Evolutionary conservation across 495 filamentous ascomycete species (phyloP).

Genomic region (Talaromyces ruber): DNA sequence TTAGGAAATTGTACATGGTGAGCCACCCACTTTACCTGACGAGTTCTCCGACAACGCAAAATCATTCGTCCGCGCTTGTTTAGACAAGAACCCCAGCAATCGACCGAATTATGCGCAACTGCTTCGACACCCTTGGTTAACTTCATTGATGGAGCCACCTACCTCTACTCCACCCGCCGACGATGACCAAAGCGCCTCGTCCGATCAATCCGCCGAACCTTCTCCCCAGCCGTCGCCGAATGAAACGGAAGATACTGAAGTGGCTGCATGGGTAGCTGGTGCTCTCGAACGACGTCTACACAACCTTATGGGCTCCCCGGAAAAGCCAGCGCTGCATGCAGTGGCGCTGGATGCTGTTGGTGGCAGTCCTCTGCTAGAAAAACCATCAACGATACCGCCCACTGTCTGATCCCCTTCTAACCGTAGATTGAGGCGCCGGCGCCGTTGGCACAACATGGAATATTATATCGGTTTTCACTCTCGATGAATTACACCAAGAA

Average conservation of each 20-base stretch:
- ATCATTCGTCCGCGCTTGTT: slow-evolving; percentile 80
- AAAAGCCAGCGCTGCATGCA: slow-evolving; percentile 69
- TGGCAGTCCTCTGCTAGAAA: slow-evolving; percentile 25
- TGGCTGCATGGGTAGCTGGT: slow-evolving; percentile 74
- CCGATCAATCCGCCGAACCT: slow-evolving; percentile 29
- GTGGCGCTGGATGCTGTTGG: slow-evolving; percentile 59
- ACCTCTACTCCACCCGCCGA: slow-evolving; percentile 72
- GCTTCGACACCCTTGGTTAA: slow-evolving; percentile 81
- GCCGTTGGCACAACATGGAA: not conserved
- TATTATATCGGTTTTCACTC: not conserved
- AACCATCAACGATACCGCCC: slow-evolving; percentile 9
- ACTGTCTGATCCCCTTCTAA: not conserved
- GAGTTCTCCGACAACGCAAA: slow-evolving; percentile 72
- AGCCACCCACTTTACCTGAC: slow-evolving; percentile 79
- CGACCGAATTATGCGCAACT: slow-evolving; percentile 87
- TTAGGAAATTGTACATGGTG: slow-evolving; percentile 95
- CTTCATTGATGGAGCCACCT: slow-evolving; percentile 69
- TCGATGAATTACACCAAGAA: not conserved
- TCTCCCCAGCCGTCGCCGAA: slow-evolving; percentile 29
- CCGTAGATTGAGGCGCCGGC: not conserved
- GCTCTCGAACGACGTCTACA: slow-evolving; percentile 54
- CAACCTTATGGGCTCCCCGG: slow-evolving; percentile 34
- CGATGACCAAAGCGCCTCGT: slow-evolving; percentile 19
- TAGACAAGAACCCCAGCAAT: slow-evolving; percentile 86
- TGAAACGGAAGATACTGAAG: slow-evolving; percentile 61